Base-by-base conservation (phyloP, 2,329 filamentous ascomycete genomes). In the Neofusicoccum kwambonambiense region DNA sequence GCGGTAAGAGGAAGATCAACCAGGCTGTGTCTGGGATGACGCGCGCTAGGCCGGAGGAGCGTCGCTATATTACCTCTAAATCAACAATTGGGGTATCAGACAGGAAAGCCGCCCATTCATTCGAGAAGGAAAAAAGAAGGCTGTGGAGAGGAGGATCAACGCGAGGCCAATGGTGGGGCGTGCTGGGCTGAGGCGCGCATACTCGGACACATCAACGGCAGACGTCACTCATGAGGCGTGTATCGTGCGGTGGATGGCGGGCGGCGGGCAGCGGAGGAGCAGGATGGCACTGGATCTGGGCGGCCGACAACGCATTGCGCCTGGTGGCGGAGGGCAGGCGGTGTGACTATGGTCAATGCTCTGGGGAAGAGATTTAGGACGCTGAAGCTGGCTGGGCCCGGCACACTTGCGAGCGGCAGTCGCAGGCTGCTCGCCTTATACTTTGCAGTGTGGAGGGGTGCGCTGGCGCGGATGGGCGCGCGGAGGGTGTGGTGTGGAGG, bases 281-380 rank as follows among this genome's bases (percentile, higher is more conserved):
- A 31, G 27, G 73, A 68, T 70, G 70, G 66, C 72, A 69, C 66
- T 69, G 65, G 68, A 68, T 61, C 69, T 71, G 70, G 65, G 72
- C 71, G 69, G 69, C 70, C 67, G 70, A 75, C 74, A 76, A 73
- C 72, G 74, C 76, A 68, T 71, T 64, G 69, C 62, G 72, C 69
- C 71, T 71, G 69, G 72, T 72, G 71, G 70, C 62, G 66, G 65
- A 71, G 69, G 69, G 70, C 72, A 76, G 75, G 76, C 75, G 75
- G 76, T 77, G 76, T 74, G 70, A 31, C 67, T 50, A 68, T 69
- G 74, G 75, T 76, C 74, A 75, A 71, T 76, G 75, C 75, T 67
- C 69, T 61, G 51, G 64, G 57, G 66, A 69, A 67, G 71, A 72
- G 68, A 72, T 69, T 73, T 71, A 70, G 67, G 66, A 68, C 73